Base-by-base conservation (phyloP, 345 rosid species). In the Pugionium dolabratum region DNA sequence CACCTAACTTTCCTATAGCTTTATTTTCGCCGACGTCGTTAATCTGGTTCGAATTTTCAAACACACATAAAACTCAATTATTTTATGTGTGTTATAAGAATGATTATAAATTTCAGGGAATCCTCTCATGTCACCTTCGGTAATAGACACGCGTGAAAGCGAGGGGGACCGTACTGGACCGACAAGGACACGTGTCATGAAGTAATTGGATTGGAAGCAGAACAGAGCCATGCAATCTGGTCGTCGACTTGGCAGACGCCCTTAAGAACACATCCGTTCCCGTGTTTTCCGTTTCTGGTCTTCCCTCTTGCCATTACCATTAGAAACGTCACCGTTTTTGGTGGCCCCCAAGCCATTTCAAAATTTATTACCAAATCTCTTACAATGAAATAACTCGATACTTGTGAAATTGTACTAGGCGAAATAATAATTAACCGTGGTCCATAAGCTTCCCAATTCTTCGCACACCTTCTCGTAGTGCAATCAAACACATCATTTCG, bases 401-500 rank as follows among this genome's bases (percentile, higher is more conserved):
- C 18, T 18, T 18, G 18, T 18, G 18, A 18, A 18, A 18, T 18
- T 18, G 18, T 18, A 18, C 18, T 18, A 18, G 18, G 18, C 18
- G 18, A 18, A 18, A 18, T 18, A 18, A 18, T 18, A 18, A 18
- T 18, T 18, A 18, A 18, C 18, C 18, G 18, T 18, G 18, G 55
- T 83, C 80, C 88, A 34, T 76, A 59, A 93, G 67, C 46, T 80
- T 83, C 34, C 42, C 44, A 93, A 84, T 43, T 75, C 75, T 66
- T 83, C 83, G 37, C 70, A 87, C 53, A 85, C 83, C 54, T 77
- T 78, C 35, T 93, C 98, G 41, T 90, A 96, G 79, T 92, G 95
- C 97, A 18, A 89, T 93, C 76, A 89, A 74, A 73, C 87, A 96
- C 94, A 90, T 90, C 97, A 87, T 89, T 68, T 93, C 95, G 87